Evolutionary conservation across 2,329 filamentous ascomycete genomes (phyloP).

Genomic region (Ceratocystiopsis minuta): DNA sequence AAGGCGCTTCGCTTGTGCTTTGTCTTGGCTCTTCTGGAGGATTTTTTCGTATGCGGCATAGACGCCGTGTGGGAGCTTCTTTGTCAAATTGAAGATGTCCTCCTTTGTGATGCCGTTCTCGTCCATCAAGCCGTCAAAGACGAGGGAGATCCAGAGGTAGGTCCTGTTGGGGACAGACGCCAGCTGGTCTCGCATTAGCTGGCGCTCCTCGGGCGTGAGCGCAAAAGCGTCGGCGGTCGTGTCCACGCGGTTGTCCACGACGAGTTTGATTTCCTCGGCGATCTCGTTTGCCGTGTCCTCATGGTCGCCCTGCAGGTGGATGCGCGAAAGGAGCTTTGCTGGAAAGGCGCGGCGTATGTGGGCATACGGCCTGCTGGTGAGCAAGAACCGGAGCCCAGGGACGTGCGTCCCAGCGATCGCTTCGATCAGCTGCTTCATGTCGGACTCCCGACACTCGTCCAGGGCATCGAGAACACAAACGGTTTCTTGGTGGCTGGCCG

Average conservation of each 20-base stretch:
- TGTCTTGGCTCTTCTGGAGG: constrained; percentile 2
- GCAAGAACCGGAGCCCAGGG: constrained; percentile 6
- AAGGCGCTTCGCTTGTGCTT: constrained; percentile 12
- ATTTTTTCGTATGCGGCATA: neutral
- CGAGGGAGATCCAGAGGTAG: neutral
- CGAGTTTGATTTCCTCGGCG: neutral
- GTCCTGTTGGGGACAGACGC: neutral
- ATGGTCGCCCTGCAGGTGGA: constrained; percentile 15
- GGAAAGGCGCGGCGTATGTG: constrained; percentile 12
- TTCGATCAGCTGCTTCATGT: neutral
- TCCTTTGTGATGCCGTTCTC: constrained; percentile 10
- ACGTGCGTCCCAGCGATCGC: constrained; percentile 1
- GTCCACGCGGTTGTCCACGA: neutral
- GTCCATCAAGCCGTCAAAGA: neutral
- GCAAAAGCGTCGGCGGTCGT: neutral
- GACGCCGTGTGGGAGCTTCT: neutral
- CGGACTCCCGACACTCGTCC: neutral
- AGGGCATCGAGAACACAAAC: neutral
- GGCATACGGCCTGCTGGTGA: constrained; percentile 20
- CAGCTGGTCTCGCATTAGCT: neutral
- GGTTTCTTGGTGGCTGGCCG: neutral
- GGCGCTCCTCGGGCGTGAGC: neutral
- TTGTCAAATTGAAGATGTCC: neutral
- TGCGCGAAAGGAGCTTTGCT: constrained; percentile 6
- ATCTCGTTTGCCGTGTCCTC: constrained; percentile 7